Percentiles rank a stretch among this genome's conserved stretches.
Evolutionary conservation across 1,139 yeast species (phyloP).

Genomic region (Nematodospora anomalae): DNA sequence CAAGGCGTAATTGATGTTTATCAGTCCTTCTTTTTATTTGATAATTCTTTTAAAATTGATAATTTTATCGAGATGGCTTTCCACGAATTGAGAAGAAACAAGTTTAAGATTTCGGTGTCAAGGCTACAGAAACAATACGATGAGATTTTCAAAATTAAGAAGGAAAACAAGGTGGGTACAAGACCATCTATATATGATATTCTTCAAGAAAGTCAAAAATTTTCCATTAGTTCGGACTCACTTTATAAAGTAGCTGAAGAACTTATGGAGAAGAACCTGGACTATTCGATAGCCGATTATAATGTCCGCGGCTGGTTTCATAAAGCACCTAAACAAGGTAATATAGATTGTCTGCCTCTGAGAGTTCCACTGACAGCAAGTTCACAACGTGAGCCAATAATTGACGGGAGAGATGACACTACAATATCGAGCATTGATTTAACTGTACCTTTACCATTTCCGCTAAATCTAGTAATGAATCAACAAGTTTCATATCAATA

Average conservation of each 20-base stretch:
- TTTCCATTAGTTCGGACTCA: slow-evolving; percentile 34
- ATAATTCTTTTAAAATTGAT: slow-evolving; percentile 48
- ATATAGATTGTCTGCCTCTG: slow-evolving; percentile 4
- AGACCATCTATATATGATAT: slow-evolving; percentile 18
- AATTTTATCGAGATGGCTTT: slow-evolving; percentile 41
- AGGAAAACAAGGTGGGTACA: slow-evolving; percentile 14
- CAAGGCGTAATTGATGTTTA: slow-evolving; percentile 47
- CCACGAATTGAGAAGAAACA: slow-evolving; percentile 35
- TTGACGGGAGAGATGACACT: slow-evolving; percentile 7
- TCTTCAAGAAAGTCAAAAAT: slow-evolving; percentile 24
- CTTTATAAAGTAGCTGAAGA: slow-evolving; percentile 63
- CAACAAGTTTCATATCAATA: slow-evolving; percentile 74
- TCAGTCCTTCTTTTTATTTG: slow-evolving; percentile 53
- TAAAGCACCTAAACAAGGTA: neutral
- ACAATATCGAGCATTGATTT: slow-evolving; percentile 52
- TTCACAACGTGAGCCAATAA: slow-evolving; percentile 2
- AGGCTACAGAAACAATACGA: slow-evolving; percentile 28
- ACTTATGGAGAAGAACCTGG: slow-evolving; percentile 63
- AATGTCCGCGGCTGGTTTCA: slow-evolving; percentile 7
- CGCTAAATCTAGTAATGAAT: slow-evolving; percentile 72
- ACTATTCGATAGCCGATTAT: slow-evolving; percentile 44
- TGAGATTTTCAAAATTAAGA: slow-evolving; percentile 15
- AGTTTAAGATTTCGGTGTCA: slow-evolving; percentile 31
- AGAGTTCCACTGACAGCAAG: slow-evolving; percentile 5
- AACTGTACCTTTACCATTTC: slow-evolving; percentile 77